Conservation (phyloP, 78 protist species). For the Emiliania huxleyi region DNA sequence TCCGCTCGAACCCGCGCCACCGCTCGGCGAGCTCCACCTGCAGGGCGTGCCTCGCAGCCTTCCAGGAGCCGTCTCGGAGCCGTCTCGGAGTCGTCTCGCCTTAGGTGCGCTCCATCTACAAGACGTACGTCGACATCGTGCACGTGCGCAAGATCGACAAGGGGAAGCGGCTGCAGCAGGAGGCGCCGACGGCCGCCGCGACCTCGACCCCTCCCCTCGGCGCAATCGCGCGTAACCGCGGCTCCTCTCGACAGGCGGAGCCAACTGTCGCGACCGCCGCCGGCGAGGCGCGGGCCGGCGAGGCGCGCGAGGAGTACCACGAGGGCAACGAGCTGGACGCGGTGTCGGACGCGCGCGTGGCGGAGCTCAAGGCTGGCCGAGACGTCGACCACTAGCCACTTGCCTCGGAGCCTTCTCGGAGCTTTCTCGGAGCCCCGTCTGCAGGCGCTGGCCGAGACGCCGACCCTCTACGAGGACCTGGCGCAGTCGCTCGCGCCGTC, state of each 20-base stretch:
- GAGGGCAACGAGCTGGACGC: not conserved
- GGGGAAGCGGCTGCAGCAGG: not conserved
- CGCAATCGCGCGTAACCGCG: too few species aligned
- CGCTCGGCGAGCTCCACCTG: constrained; percentile 53
- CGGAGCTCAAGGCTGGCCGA: not conserved
- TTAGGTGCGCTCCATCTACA: constrained; percentile 60
- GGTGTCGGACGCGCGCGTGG: not conserved
- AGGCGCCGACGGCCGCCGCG: not conserved
- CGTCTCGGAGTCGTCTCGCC: too few species aligned
- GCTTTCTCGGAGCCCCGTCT: not conserved
- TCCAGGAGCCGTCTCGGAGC: constrained; percentile 30
- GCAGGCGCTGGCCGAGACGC: constrained; percentile 24
- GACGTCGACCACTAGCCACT: constrained; percentile 72
- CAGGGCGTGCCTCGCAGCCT: constrained; percentile 49
- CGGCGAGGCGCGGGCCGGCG: not conserved
- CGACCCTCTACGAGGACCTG: constrained; percentile 83
- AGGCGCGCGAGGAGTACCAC: not conserved
- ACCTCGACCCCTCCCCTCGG: too few species aligned
- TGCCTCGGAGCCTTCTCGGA: too few species aligned
- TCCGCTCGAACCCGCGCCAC: constrained; percentile 44
- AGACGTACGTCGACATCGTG: constrained; percentile 52
- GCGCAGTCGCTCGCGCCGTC: constrained; percentile 91
- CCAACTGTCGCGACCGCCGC: not conserved
- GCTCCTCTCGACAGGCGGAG: not conserved
- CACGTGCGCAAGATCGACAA: constrained; percentile 43